A percentile compares a stretch with the other conserved stretches of the same genome.
Evolutionary conservation across 192 early-diverging fungal genomes (phyloP).

Genomic region (Mortierella alpina): DNA sequence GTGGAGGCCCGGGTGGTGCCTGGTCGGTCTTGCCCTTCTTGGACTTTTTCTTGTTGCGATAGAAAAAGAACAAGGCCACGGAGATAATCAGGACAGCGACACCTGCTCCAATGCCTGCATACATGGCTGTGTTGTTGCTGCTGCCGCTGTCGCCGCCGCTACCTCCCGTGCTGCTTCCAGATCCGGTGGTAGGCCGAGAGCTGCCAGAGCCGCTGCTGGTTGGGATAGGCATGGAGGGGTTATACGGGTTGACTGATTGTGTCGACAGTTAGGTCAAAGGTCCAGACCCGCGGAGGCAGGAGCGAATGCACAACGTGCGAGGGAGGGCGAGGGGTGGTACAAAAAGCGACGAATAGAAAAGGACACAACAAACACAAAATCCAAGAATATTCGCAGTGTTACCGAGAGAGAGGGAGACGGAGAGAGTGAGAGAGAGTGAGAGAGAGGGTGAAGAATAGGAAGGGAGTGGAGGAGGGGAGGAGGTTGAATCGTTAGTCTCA

Average conservation of each 20-base stretch:
- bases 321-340: too few relatives aligned
- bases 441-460: too few relatives aligned
- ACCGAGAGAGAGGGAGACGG: background rate
- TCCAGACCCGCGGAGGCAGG: background rate
- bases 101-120: constrained; percentile 32
- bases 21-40: background rate
- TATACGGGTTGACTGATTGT: constrained; percentile 10
- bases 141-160: constrained; percentile 4
- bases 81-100: constrained; percentile 18
- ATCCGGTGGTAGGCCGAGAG: background rate
- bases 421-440: background rate
- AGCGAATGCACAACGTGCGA: background rate
- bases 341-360: too few relatives aligned
- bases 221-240: background rate
- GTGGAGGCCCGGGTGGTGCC: background rate
- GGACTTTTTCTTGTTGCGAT: constrained; percentile 10
- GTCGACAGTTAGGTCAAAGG: background rate
- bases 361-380: too few relatives aligned
- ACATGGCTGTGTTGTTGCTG: constrained; percentile 26
- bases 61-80: constrained; percentile 25
- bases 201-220: background rate
- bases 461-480: background rate
- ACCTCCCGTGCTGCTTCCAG: background rate
- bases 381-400: too few relatives aligned
- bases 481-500: background rate